Base-by-base conservation (phyloP, 768 basidiomycete species). In the Auriculariales sp. region DNA sequence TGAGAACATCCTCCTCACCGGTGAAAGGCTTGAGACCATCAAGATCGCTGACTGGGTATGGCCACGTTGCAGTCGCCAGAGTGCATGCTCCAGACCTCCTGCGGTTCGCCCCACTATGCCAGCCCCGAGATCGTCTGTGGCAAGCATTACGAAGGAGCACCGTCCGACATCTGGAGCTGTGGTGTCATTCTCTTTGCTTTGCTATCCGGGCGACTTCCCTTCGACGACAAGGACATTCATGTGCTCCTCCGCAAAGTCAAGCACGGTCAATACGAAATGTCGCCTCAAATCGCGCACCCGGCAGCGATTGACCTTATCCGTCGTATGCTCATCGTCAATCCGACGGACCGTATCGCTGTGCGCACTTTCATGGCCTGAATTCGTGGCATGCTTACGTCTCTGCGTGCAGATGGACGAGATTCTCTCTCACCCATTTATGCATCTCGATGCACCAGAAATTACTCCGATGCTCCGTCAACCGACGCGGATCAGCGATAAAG, bases 31-130 rank as follows among this genome's bases (percentile, higher is more conserved):
- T 19, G 70, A 74, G 32, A 91, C 90, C 56, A 81, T 97, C 75
- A 98, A 94, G 62, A 81, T 97, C 29, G 91, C 88, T 2, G 93
- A 97, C 66, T 93, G 95, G 61, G 93, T n/a, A 92, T 95, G 87
- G 91, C 92, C 3, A 85, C 86, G 29, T 92, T 87, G 83, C 86
- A 91, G 64, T 71, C 68, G 24, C 75, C 76, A 53, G 71, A 73
- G 46, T 71, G 66, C 11, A 70, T 72, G 33, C 71, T 95, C 46
- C 74, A 75, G 57, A 95, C 92, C 0, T 83, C 85, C 22, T 95
- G 93, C 56, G 93, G 93, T 27, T 90, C 86, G 56, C 92, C 92
- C 49, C 93, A 95, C 62, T 95, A 98, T 52, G 91, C 91, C 15
- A 86, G 87, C 11, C 92, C 93, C 0, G 93, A 97, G 66, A 81